A percentile compares a stretch with the other conserved stretches of the same genome.
Evolutionary conservation across 345 rosid species (phyloP).

Genomic region (Eucalyptus cloeziana): DNA sequence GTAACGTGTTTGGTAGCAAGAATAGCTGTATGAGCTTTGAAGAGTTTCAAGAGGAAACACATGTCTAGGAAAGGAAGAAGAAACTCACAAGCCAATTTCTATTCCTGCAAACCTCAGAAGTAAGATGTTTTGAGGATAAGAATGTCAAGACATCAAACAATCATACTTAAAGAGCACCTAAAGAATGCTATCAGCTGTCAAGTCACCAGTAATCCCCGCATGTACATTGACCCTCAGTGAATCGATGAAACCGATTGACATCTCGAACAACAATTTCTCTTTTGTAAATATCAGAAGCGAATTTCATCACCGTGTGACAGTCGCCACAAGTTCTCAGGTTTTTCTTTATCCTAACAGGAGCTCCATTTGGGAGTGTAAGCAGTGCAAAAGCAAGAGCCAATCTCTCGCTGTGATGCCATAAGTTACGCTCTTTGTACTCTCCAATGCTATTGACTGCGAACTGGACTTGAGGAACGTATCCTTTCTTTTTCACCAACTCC

Average conservation of each 20-base stretch:
- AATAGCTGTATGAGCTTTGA: neutral
- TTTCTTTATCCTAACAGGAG: slow-evolving; percentile 26
- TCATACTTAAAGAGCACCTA: neutral
- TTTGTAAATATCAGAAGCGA: slow-evolving; percentile 21
- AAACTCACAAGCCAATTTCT: neutral
- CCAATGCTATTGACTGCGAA: slow-evolving; percentile 6
- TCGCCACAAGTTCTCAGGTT: slow-evolving; percentile 26
- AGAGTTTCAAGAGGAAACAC: neutral
- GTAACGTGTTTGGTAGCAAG: neutral
- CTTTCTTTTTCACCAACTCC: slow-evolving; percentile 17
- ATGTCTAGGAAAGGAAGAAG: neutral
- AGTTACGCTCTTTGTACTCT: slow-evolving; percentile 11
- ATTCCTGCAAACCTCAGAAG: neutral
- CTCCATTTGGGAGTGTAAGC: slow-evolving; percentile 12
- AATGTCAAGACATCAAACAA: neutral
- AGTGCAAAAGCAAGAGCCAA: slow-evolving; percentile 27
- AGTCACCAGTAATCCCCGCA: slow-evolving; percentile 30
- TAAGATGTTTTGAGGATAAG: neutral
- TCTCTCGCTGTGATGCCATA: slow-evolving; percentile 39
- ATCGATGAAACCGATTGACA: slow-evolving; percentile 23
- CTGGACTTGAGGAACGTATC: slow-evolving; percentile 10
- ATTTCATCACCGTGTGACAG: slow-evolving; percentile 26
- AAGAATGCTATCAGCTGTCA: neutral
- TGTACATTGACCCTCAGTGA: slow-evolving; percentile 13
- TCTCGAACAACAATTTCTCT: slow-evolving; percentile 22